Percentiles rank a stretch among this genome's conserved stretches.
These are phyloP conservation scores for Apiosordaria backusii DNA, from an alignment of 495 filamentous ascomycete genomes.

Conservation along the genomic window DNA sequence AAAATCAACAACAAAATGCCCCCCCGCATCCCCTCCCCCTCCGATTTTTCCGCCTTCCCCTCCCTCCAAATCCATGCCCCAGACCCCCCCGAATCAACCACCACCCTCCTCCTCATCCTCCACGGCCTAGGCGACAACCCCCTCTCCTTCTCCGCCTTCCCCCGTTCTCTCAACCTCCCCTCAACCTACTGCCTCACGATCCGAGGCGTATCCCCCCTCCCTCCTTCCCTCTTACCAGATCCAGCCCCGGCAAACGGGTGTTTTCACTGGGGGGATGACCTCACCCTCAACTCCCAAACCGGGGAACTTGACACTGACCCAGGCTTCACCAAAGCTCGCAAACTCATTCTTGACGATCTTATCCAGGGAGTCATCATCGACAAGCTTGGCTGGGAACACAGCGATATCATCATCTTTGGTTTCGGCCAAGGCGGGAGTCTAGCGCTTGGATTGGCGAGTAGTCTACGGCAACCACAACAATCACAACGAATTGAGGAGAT, in stretches of 20 bases:
- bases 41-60: slow-evolving; percentile 35
- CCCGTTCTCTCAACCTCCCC: slow-evolving; percentile 68
- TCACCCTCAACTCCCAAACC: slow-evolving; percentile 57
- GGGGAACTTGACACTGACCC: slow-evolving; percentile 75
- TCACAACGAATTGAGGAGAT: slow-evolving; percentile 16
- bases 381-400: slow-evolving; percentile 65
- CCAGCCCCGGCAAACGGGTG: slow-evolving; percentile 17
- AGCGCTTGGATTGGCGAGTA: slow-evolving; percentile 52
- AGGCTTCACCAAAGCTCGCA: slow-evolving; percentile 59
- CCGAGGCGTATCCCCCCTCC: slow-evolving; percentile 68
- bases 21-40: slow-evolving; percentile 36
- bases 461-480: slow-evolving; percentile 31
- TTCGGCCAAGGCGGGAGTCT: slow-evolving; percentile 86
- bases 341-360: slow-evolving; percentile 52
- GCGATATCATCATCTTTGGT: slow-evolving; percentile 75
- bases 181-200: slow-evolving; percentile 76
- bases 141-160: slow-evolving; percentile 66
- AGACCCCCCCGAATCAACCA: slow-evolving; percentile 45
- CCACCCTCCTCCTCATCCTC: slow-evolving; percentile 79
- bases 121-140: slow-evolving; percentile 86
- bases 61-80: slow-evolving; percentile 33
- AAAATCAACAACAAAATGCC: slow-evolving; percentile 19
- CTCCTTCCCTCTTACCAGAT: slow-evolving; percentile 54
- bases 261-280: slow-evolving; percentile 93
- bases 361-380: slow-evolving; percentile 57